Evolutionary conservation across 2,329 filamentous ascomycete species (phyloP), one percentile per base, ranked within the genome.

Genomic region (Fusarium sacchari): DNA sequence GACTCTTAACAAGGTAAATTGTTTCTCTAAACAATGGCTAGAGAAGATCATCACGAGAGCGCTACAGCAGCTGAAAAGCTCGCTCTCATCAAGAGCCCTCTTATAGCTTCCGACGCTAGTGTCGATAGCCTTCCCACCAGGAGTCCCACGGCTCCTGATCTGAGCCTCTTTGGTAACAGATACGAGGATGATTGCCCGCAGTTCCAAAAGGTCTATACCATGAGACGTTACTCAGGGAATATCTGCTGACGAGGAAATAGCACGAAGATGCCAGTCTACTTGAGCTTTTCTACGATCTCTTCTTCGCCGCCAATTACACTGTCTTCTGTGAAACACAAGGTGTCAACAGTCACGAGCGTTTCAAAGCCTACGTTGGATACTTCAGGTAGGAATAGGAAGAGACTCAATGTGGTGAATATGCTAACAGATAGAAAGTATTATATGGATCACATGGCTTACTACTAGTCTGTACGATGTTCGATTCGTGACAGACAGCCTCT

Each of bases 391-490:
- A 39, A 20, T 15, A 6, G 13, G 15, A 18, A 10, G 5, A 7
- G 17, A 1, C 13, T 13, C 2, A 3, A 36, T 6, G 6, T 7
- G 7, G n/a, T 36, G 34, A 44, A 30, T 14, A 34, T 8, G 20
- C 36, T 66, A 17, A 75, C 37, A 6, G 7, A 22, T 13, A 3
- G 2, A n/a, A 22, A 84, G 87, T 28, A 83, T 92, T 24, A 82
- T 92, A 11, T 93, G 90, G 91, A 88, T 91, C 66, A 92, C 89
- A n/a, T 93, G 91, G 91, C 86, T 92, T 40, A 84, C 91, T 67
- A 87, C 90, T 30, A 86, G 87, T 13, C 81, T 92, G 3, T 92
- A 90, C 78, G 91, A 93, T 79, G 87, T 92, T 40, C 89, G 91
- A 1, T 93, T 91, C 77, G 86, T 88, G 2, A 85, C 88, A 30